phyloP scores from a whole-genome alignment of 371 early-diverging fungal species.

The Mortierella sp. region DNA sequence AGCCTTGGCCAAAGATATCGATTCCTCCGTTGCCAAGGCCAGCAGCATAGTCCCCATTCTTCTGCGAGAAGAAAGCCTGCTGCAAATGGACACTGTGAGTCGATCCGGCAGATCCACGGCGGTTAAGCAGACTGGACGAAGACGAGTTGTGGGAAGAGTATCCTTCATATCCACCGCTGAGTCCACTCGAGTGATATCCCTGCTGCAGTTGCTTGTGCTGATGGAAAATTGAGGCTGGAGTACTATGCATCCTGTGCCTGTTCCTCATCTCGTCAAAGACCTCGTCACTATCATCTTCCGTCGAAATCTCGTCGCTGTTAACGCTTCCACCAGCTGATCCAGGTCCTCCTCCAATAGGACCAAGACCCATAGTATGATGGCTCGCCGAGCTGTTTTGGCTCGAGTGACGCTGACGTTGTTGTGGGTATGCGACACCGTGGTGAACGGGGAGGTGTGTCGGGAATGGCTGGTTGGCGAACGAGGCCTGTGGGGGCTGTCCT shows the following conservation, averaged over 20 bases:
- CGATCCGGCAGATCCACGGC: constrained; percentile 50
- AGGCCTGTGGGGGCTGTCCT: constrained; percentile 17
- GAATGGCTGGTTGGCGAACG: constrained; percentile 29
- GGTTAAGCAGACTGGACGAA: constrained; percentile 35
- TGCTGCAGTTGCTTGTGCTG: constrained; percentile 27
- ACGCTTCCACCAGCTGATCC: constrained; percentile 57
- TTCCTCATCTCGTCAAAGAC: constrained; percentile 53
- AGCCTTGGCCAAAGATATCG: constrained; percentile 23
- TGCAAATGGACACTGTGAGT: constrained; percentile 30
- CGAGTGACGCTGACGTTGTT: constrained; percentile 57
- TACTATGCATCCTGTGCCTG: constrained; percentile 37
- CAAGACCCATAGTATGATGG: constrained; percentile 56
- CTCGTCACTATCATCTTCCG: constrained; percentile 56
- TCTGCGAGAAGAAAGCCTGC: constrained; percentile 26
- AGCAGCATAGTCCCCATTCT: constrained; percentile 15
- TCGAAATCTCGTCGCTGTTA: constrained; percentile 52
- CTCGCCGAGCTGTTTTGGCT: constrained; percentile 58
- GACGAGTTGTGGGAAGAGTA: constrained; percentile 43
- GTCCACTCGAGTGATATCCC: constrained; percentile 12
- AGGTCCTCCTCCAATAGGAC: constrained; percentile 48
- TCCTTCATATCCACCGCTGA: constrained; percentile 27
- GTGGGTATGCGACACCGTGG: constrained; percentile 32
- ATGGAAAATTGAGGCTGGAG: constrained; percentile 26
- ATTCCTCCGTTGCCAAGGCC: constrained; percentile 18
- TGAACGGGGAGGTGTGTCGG: constrained; percentile 39